Base-by-base conservation (phyloP, 352 stramenopile species). In the Pythium sp. region DNA sequence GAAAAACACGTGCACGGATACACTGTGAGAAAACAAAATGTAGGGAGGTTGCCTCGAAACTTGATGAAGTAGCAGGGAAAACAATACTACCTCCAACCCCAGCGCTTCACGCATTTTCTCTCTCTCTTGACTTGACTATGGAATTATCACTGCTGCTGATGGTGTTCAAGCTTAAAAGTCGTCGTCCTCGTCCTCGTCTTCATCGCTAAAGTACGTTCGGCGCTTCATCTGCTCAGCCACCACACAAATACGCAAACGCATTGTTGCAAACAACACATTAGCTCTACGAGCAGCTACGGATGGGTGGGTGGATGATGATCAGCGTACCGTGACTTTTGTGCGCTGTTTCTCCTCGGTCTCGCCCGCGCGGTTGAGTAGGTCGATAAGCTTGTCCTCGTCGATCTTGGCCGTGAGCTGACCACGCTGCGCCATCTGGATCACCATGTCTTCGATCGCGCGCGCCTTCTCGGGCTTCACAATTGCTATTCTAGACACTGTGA, bases 391-490 rank as follows among this genome's bases (percentile, higher is more conserved):
- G 60, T 90, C 75, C 57, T 95, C 88, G 73, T 92, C 83, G 72
- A 95, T 93, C 69, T 93, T 92, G 70, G 81, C 70, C 8, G 82
- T 65, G 54, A 95, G 67, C 67, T 95, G 86, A 18, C 88, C 88
- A n/a, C 84, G 79, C 73, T 94, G 88, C 30, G 88, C 88, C 88
- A 95, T 94, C 73, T 94, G 80, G 41, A 94, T 84, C 43, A 95
- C 77, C 84, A 92, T 91, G 58, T 93, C 88, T 73, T 94, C 88
- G 54, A 95, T 90, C 26, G 82, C 85, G 15, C 84, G 84, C 24
- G 88, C 84, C 74, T 95, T 95, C 68, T 95, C 86, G 2, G 88
- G 86, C 81, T 95, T 95, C 12, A 95, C 88, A 62, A 95, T 95
- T 49, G 84, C 81, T 86, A 95, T 91, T 86, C 86, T 86, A 57